A percentile compares a stretch with the other conserved stretches of the same genome.
These are phyloP conservation scores for Panicum hallii DNA, from an alignment of 202 grass and related monocot species.

Conservation along the genomic window DNA sequence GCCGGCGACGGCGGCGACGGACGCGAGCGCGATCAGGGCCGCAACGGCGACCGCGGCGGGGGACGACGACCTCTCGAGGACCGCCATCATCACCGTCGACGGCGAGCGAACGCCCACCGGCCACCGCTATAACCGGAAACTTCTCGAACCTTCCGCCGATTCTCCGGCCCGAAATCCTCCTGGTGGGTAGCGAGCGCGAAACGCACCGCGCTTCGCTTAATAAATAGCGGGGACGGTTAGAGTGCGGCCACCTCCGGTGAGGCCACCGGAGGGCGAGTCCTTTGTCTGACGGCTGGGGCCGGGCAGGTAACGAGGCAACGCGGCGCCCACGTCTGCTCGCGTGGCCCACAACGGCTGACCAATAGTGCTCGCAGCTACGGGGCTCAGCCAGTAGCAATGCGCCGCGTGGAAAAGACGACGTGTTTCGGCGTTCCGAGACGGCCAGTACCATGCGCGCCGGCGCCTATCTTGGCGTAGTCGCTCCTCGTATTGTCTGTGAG, in stretches of 20 bases:
- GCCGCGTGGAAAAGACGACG: slow-evolving; percentile 53
- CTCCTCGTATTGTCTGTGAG: not conserved
- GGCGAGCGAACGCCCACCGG: not conserved
- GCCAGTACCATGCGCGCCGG: not conserved
- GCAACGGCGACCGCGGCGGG: slow-evolving; percentile 21
- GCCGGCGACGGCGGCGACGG: slow-evolving; percentile 43
- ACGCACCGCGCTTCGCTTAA: slow-evolving; percentile 17
- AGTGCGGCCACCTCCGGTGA: not conserved
- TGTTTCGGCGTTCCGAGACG: not conserved
- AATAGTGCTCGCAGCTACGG: not conserved
- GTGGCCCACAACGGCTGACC: not conserved
- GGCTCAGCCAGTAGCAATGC: not conserved
- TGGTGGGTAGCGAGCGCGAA: slow-evolving; percentile 28
- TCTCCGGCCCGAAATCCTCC: not conserved
- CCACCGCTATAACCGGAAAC: not conserved
- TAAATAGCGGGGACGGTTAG: slow-evolving; percentile 12
- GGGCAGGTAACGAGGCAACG: not conserved
- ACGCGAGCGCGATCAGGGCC: slow-evolving; percentile 51
- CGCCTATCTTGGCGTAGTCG: not conserved
- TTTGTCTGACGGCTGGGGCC: slow-evolving; percentile 14
- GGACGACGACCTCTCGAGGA: slow-evolving; percentile 24
- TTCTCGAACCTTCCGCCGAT: slow-evolving; percentile 30
- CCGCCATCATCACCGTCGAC: slow-evolving; percentile 46
- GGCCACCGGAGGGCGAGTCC: not conserved
- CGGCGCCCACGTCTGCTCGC: slow-evolving; percentile 12